Conservation (phyloP, 257 asterid species). For the Osmanthus fragrans region DNA sequence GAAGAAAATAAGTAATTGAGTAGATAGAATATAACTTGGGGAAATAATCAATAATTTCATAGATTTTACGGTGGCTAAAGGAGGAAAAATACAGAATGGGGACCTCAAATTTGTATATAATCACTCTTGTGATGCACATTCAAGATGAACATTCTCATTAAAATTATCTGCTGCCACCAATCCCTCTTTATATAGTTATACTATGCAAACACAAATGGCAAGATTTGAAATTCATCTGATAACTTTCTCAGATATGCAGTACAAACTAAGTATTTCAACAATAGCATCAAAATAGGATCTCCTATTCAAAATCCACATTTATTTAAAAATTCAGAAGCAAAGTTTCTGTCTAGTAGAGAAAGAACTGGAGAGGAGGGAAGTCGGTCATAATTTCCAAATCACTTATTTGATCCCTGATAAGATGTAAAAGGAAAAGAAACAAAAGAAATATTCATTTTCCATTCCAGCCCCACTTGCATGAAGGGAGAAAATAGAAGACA, state of each 20-base stretch:
- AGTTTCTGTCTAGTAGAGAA: not conserved
- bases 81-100: not conserved
- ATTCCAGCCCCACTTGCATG: not conserved
- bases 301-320: not conserved
- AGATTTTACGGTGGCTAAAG: not conserved
- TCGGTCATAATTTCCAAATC: not conserved
- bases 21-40: not conserved
- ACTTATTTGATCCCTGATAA: not conserved
- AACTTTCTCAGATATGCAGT: no score
- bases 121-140: no score
- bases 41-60: not conserved
- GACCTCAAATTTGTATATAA: not conserved
- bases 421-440: no score
- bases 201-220: not conserved
- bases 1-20: conserved; percentile 10
- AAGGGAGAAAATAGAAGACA: not conserved
- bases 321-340: not conserved
- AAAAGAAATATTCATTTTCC: not conserved
- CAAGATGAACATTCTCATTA: not conserved
- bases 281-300: not conserved
- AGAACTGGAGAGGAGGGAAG: not conserved
- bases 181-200: not conserved
- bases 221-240: not conserved
- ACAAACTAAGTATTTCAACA: not conserved
- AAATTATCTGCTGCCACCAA: not conserved